phyloP scores from a whole-genome alignment of 1,284 basidiomycete genomes.

The Thelephora terrestris region DNA sequence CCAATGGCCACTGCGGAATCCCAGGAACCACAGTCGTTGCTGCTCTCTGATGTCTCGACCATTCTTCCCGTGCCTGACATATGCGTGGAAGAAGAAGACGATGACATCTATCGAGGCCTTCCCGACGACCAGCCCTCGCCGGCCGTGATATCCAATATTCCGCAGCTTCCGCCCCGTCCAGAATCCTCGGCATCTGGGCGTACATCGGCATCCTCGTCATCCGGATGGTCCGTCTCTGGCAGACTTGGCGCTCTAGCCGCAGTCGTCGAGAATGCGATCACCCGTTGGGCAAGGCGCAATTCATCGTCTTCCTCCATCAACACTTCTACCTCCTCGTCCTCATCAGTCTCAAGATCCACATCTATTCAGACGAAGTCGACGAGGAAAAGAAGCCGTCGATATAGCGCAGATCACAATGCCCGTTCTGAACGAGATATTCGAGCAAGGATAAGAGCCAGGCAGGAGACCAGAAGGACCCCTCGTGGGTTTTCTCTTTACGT shows the following conservation, averaged over 20 bases:
- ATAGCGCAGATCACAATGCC: conserved; percentile 39
- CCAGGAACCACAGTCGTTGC: neutral
- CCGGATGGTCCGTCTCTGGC: conserved; percentile 26
- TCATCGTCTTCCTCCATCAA: conserved; percentile 32
- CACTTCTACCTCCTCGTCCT: conserved; percentile 28
- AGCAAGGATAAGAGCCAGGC: conserved; percentile 48
- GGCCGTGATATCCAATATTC: conserved; percentile 12
- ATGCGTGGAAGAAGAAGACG: conserved; percentile 28
- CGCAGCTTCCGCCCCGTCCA: conserved; percentile 14
- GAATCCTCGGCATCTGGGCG: conserved; percentile 21
- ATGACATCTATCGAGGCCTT: conserved; percentile 55
- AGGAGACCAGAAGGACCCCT: conserved; percentile 45
- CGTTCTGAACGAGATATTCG: conserved; percentile 49
- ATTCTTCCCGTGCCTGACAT: conserved; percentile 11
- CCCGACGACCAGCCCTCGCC: conserved; percentile 22
- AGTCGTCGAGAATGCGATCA: conserved; percentile 35
- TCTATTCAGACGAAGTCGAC: conserved; percentile 25
- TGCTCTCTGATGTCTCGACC: conserved; percentile 6
- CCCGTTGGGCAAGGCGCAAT: conserved; percentile 34
- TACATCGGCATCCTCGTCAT: conserved; percentile 31
- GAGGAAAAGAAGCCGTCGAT: conserved; percentile 32
- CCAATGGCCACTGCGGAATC: neutral
- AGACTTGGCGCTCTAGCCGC: conserved; percentile 31
- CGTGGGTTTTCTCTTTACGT: conserved; percentile 61
- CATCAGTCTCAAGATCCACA: conserved; percentile 26